Conservation (phyloP, 345 rosid genomes). For the Trapa bicornis region DNA sequence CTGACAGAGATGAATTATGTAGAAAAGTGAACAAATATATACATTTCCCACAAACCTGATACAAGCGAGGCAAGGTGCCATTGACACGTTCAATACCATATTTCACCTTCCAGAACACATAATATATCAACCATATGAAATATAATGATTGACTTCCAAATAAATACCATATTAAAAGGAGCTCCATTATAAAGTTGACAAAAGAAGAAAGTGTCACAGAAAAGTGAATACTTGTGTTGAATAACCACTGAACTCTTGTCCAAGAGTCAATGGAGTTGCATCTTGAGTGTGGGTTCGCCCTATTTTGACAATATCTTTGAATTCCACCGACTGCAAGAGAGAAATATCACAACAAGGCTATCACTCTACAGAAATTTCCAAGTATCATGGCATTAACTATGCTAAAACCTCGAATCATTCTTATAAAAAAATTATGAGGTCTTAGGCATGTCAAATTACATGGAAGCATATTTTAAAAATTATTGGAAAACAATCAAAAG, state of each 20-base stretch:
- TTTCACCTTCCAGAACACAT: slow-evolving; percentile 42
- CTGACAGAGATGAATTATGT: neutral
- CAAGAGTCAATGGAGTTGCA: slow-evolving; percentile 94
- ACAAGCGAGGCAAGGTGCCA: slow-evolving; percentile 69
- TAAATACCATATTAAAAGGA: neutral
- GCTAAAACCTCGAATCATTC: neutral
- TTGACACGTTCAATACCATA: slow-evolving; percentile 69
- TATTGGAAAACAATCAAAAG: neutral
- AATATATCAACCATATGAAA: neutral
- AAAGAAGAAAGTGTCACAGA: neutral
- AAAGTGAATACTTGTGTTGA: slow-evolving; percentile 55
- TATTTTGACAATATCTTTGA: slow-evolving; percentile 83
- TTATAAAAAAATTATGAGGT: neutral
- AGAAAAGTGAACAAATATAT: slow-evolving; percentile 5
- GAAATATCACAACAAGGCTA: neutral
- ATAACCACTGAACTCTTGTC: slow-evolving; percentile 98
- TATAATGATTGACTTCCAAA: neutral
- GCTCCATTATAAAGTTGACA: neutral
- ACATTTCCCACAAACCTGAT: slow-evolving; percentile 48
- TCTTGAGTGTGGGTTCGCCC: slow-evolving; percentile 98
- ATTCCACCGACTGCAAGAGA: slow-evolving; percentile 49
- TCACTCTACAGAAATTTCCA: neutral
- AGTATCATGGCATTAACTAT: neutral
- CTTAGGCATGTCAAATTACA: neutral
- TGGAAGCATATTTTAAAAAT: neutral